Evolutionary conservation across 2,329 filamentous ascomycete species (phyloP).

Genomic region (Colletotrichum sp.): DNA sequence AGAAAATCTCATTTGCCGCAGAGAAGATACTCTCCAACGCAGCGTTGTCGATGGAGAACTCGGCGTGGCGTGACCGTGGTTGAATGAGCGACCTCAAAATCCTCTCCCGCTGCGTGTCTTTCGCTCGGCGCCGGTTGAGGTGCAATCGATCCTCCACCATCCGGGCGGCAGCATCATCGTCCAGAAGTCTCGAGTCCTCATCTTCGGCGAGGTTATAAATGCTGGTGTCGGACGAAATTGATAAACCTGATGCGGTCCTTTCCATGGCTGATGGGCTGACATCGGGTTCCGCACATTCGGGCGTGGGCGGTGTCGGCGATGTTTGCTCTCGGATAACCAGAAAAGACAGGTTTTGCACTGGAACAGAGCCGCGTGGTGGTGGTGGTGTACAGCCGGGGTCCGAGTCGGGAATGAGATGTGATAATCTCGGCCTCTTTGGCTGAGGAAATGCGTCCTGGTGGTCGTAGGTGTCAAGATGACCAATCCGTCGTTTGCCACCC

Average conservation of each 20-base stretch:
- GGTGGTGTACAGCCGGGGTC: neutral
- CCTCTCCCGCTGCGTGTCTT: constrained; percentile 59
- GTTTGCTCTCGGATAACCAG: constrained; percentile 42
- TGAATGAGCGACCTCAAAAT: constrained; percentile 64
- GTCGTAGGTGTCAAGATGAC: constrained; percentile 34
- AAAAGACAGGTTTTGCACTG: constrained; percentile 38
- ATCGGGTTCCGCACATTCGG: constrained; percentile 13
- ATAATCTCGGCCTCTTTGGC: constrained; percentile 8
- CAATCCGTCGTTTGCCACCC: constrained; percentile 44
- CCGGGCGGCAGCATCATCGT: constrained; percentile 53
- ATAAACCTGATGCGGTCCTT: constrained; percentile 53
- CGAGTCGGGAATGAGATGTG: neutral
- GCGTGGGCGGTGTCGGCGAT: constrained; percentile 28
- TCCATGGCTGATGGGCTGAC: constrained; percentile 42
- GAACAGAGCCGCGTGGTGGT: constrained; percentile 28
- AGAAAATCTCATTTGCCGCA: constrained; percentile 68
- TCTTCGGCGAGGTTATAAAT: constrained; percentile 26
- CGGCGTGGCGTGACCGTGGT: constrained; percentile 48
- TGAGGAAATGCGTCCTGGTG: constrained; percentile 28
- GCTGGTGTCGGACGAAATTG: constrained; percentile 48
- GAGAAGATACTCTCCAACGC: constrained; percentile 64
- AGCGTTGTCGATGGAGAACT: constrained; percentile 61
- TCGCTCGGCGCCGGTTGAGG: constrained; percentile 46
- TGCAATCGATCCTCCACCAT: constrained; percentile 54
- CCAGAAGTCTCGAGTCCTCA: constrained; percentile 41